A percentile compares a stretch with the other conserved stretches of the same genome.
phyloP scores from a whole-genome alignment of 2,329 filamentous ascomycete species.

The Dothiorella sarmentorum region DNA sequence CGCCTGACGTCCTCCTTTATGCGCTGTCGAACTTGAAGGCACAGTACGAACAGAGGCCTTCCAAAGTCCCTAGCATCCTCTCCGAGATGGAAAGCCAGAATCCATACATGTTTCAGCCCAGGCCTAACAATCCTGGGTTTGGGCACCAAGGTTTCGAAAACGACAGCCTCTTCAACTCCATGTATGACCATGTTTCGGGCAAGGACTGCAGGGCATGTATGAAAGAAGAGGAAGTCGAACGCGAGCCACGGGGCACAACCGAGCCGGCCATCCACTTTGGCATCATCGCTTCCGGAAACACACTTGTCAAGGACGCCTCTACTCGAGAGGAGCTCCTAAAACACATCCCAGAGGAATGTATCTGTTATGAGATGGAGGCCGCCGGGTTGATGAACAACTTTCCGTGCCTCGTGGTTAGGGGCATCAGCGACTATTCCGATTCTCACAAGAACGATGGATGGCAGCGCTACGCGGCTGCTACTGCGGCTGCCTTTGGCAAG shows the following conservation, averaged over 20 bases:
- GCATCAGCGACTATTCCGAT: constrained; percentile 29
- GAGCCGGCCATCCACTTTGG: background rate
- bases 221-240: too few species aligned
- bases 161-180: background rate
- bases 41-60: background rate
- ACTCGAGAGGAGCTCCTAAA: background rate
- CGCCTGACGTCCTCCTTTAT: background rate
- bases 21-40: background rate
- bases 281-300: background rate
- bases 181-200: background rate
- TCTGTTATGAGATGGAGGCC: constrained; percentile 6
- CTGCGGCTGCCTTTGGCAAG: constrained; percentile 24
- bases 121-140: background rate
- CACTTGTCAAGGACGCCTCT: background rate
- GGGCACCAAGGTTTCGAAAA: background rate
- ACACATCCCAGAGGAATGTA: background rate
- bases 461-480: constrained; percentile 24
- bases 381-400: constrained; percentile 24
- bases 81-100: background rate
- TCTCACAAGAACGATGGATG: constrained; percentile 28
- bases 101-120: background rate
- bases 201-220: background rate
- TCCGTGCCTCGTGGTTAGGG: constrained; percentile 27
- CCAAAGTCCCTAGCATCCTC: background rate
- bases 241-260: background rate